Base-by-base conservation (phyloP, 78 protist species). In the Protostelium mycophagum region DNA sequence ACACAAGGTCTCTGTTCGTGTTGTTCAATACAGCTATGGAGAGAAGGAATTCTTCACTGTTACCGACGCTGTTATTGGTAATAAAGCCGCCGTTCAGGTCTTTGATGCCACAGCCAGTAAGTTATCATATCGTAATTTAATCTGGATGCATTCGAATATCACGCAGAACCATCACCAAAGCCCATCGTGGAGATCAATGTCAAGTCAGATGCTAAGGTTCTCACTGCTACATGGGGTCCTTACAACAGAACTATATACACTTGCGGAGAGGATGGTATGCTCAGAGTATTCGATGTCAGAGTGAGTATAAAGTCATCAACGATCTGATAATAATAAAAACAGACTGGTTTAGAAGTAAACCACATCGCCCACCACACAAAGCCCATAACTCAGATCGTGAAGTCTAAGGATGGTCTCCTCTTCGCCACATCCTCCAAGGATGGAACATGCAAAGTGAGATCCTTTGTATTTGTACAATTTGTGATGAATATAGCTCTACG, bases 391-490 rank as follows among this genome's bases (percentile, higher is more conserved):
- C 92, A 92, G 86, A 89, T 96, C 39, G 94, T 89, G 84, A 83
- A 88, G 88, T 36, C 63, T 87, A 31, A 38, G 38, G 97, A 97
- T 35, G 31, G 89, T 38, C 35, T 88, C 63, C 83, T 88, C 84
- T 88, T 97, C 87, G 83, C 97, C 87, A 91, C 97, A 35, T 92
- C 96, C 23, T 93, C 97, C 36, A 85, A 83, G 89, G 99, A 98
- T 92, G 88, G 91, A 86, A 91, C 97, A 10, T 96, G 92, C 36
- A 89, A 73, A 86, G 88, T 86, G 86, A 28, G 93, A 63, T 34
- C 28, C 28, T 28, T 29, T 39, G 31, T 0, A 9, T 36, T 25
- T 35, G 35, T 38, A 0, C 0, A 84, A 35, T 28, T 0, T 10
- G 38, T 35, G 38, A 34, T 0, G 63, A 35, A 36, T n/a, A 28